phyloP scores from a whole-genome alignment of 2,329 filamentous ascomycete genomes.

The Fusarium xyrophilum region DNA sequence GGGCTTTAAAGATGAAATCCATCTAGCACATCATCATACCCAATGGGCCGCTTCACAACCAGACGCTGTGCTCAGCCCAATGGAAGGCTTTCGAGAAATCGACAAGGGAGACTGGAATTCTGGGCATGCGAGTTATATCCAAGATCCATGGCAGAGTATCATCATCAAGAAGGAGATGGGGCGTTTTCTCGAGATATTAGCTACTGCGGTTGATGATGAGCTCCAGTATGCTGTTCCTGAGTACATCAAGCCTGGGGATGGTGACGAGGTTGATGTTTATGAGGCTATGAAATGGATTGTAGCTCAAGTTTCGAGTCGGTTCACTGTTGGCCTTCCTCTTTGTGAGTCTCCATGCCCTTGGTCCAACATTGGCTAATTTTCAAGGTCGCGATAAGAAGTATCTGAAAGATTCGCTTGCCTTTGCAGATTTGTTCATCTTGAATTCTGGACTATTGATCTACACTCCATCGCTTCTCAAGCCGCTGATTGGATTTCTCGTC shows the following conservation, averaged over 20 bases:
- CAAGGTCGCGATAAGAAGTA: constrained; percentile 46
- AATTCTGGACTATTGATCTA: constrained; percentile 45
- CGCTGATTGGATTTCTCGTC: constrained; percentile 42
- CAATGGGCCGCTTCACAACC: constrained; percentile 52
- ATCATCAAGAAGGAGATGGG: constrained; percentile 49
- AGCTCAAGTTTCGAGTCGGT: constrained; percentile 44
- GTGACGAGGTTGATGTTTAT: constrained; percentile 44
- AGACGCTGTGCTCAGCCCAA: constrained; percentile 46
- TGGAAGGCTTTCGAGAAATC: constrained; percentile 49
- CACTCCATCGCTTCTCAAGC: constrained; percentile 44
- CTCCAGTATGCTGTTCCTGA: constrained; percentile 44
- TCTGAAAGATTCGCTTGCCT: constrained; percentile 39
- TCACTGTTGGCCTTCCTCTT: constrained; percentile 44
- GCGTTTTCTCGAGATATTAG: constrained; percentile 44
- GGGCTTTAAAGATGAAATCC: constrained; percentile 50
- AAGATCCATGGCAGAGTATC: constrained; percentile 47
- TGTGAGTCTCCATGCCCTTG: too few relatives aligned
- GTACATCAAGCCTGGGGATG: constrained; percentile 40
- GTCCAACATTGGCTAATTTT: too few relatives aligned
- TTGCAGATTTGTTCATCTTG: constrained; percentile 45
- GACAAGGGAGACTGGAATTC: constrained; percentile 49
- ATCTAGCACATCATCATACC: constrained; percentile 50
- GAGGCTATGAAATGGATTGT: constrained; percentile 41
- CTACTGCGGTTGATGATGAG: constrained; percentile 46
- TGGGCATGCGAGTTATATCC: constrained; percentile 45